Percentiles rank a stretch among this genome's conserved stretches.
These are phyloP conservation scores for Xylariaceae sp. DNA, from an alignment of 2,329 filamentous ascomycete species.

Conservation along the genomic window DNA sequence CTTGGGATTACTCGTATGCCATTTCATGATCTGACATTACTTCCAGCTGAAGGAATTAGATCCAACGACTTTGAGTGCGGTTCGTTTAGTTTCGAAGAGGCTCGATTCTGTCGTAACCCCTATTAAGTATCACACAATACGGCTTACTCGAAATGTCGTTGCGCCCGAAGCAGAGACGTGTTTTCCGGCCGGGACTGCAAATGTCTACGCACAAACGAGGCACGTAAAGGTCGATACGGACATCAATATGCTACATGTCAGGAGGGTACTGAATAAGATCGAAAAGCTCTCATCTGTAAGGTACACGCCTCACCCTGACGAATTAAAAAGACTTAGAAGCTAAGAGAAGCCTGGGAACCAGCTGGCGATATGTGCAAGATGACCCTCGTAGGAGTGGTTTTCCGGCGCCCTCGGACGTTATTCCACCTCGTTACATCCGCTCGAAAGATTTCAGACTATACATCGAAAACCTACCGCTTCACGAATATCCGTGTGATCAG, in stretches of 20 bases:
- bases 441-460: constrained; percentile 33
- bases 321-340: neutral
- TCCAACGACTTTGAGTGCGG: constrained; percentile 29
- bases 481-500: constrained; percentile 33
- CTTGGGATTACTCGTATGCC: neutral
- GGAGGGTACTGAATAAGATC: constrained; percentile 34
- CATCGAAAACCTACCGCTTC: constrained; percentile 40
- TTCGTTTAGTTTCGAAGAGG: constrained; percentile 37
- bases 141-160: constrained; percentile 37
- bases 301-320: constrained; percentile 27
- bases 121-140: constrained; percentile 37
- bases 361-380: constrained; percentile 37
- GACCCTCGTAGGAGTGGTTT: constrained; percentile 26
- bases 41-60: constrained; percentile 38
- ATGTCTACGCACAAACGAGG: constrained; percentile 37
- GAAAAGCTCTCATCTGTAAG: constrained; percentile 36
- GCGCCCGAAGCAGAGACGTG: constrained; percentile 31
- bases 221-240: constrained; percentile 39
- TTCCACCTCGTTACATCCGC: constrained; percentile 31
- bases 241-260: constrained; percentile 36
- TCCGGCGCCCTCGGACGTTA: constrained; percentile 38
- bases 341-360: constrained; percentile 18
- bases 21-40: constrained; percentile 8
- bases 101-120: constrained; percentile 41
- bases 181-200: constrained; percentile 32